A percentile compares a stretch with the other conserved stretches of the same genome.
Conservation (phyloP, 257 asterid species). For the Solanum piurae region DNA sequence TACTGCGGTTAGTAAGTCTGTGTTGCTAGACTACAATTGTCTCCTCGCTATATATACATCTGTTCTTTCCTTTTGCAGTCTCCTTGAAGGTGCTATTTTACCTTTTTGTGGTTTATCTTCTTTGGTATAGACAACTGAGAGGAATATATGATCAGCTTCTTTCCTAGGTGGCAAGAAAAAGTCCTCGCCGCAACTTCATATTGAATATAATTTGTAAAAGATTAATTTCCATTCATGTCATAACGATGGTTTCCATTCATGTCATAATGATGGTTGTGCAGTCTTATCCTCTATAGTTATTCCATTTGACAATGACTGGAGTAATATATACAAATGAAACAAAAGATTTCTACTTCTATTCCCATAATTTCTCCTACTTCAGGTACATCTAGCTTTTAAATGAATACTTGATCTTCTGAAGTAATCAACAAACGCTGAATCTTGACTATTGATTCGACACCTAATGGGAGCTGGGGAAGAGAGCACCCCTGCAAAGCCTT, state of each 20-base stretch:
- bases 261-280: neutral
- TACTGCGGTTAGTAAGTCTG: neutral
- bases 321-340: neutral
- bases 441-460: neutral
- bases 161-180: neutral
- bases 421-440: neutral
- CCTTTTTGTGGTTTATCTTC: neutral
- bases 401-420: neutral
- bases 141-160: neutral
- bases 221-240: neutral
- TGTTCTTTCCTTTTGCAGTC: neutral
- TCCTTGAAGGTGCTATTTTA: neutral
- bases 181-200: neutral
- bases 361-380: neutral
- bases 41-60: neutral
- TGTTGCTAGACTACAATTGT: neutral
- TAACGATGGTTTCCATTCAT: neutral
- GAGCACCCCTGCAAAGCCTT: neutral
- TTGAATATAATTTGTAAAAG: neutral
- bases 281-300: neutral
- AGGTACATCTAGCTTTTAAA: neutral
- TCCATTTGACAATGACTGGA: neutral
- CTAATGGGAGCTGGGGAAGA: slow-evolving; percentile 1
- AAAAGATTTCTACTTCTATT: neutral
- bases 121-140: neutral